Base-by-base conservation (phyloP, 2,329 filamentous ascomycete species). In the Xenoacremonium recifei region DNA sequence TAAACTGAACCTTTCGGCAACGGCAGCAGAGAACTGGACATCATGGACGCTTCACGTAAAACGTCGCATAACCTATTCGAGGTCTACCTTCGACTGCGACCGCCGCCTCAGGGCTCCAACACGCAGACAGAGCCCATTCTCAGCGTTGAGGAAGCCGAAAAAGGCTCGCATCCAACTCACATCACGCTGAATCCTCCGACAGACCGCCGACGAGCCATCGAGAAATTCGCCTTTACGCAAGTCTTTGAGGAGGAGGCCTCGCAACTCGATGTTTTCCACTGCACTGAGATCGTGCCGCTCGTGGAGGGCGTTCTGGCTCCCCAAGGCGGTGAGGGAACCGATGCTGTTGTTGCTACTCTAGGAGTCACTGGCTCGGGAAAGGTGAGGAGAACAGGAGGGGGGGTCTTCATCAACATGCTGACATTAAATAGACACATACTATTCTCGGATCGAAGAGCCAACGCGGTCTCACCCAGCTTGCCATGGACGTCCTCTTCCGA, bases 321-420 rank as follows among this genome's bases (percentile, higher is more conserved):
- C 17, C 72, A 80, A 33, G 84, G 85, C 23, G 80, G 84, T 37
- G 85, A 93, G 50, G 89, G 90, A 15, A 85, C 89, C 51, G 92
- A 97, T 75, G 91, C 89, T 9, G 70, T 97, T 42, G 72, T 99
- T 40, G 93, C 93, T 21, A 97, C 93, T 6, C 67, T 99, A 44
- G 93, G 93, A 13, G 90, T 96, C 32, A 96, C 92, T 6, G 93
- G 93, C 11, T 96, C 91, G 37, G 93, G 93, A 65, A 99, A 99
- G 83, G 92, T 95, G 57, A 36, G 58, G 44, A 33, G 40, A 23
- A 13, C 35, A 45, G 57, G 27, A 31, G 27, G 19, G 27, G 42
- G 44, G 13, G 49, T 23, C 6, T n/a, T n/a, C n/a, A n/a, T n/a
- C n/a, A n/a, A n/a, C n/a, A n/a, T 17, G 35, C 43, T 36, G 35